Base-by-base conservation (phyloP, 2,329 filamentous ascomycete species). In the Trichoderma sp. region DNA sequence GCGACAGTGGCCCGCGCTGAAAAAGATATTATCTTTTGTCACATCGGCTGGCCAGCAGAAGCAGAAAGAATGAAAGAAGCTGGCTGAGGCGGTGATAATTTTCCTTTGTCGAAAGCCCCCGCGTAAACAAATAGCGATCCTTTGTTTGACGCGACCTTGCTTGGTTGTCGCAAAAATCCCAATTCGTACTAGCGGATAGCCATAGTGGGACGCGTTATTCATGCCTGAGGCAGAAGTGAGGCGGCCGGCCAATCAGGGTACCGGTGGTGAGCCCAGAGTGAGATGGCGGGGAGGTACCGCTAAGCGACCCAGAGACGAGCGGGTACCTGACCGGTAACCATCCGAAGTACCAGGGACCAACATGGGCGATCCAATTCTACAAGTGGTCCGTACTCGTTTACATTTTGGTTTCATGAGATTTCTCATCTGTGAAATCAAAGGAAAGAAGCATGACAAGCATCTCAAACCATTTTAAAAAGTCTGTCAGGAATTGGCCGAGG, bases 1-100 rank as follows among this genome's bases (percentile, higher is more conserved):
- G 71, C 49, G 67, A 70, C 56, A 68, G 72, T 72, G 70, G 73
- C 75, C 75, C 77, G 72, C 70, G 72, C 73, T 70, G 69, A 70
- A 72, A 70, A 61, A 29, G 67, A 61, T 52, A 58, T 13, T 11
- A 27, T 35, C 29, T 40, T 5, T 62, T 31, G 64, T 57, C 63
- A 62, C 57, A 59, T 60, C 11, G 33, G 31, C 29, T 19, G 40
- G 31, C 29, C n/a, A 40, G 24, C 29, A 21, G 52, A 61, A 61
- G 47, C 47, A 31, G 19, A 49, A n/a, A 21, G 29, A 16, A 19
- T 21, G 37, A 53, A 27, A 29, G 60, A 58, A 40, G 35, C 24
- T 62, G 63, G 66, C 29, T 40, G 61, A 29, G 37, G 55, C 47
- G 55, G 49, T 60, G 57, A 59, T 61, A 57, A 53, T 60, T 53